Evolutionary conservation across 2,329 filamentous ascomycete genomes (phyloP), one percentile per base, ranked within the genome.

Genomic region (Kalmusia sp.): DNA sequence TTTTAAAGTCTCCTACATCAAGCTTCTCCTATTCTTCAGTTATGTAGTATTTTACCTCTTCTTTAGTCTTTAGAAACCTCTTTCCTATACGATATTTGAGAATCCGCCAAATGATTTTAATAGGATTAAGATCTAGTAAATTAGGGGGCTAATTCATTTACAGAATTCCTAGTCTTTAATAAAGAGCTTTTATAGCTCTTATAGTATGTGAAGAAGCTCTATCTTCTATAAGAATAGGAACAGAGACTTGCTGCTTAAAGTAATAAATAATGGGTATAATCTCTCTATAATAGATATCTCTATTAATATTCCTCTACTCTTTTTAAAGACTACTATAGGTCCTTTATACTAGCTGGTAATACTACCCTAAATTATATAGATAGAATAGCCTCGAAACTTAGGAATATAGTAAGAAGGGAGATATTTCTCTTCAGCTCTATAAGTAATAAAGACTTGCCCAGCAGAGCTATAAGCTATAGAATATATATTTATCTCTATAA

Each of bases 31-130:
- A 61, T 43, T 55, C 51, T 27, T 58, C 35, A 31, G 55, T 41
- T 51, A 51, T 33, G 38, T 39, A 58, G 30, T 55, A 52, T 45
- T 40, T 21, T 44, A 54, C 22, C 19, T 55, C 49, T 39, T 15
- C 45, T 21, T 44, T 38, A 12, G 52, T 52, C n/a, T 30, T 48
- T 9, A 52, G 52, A 33, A 25, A 40, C 24, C 48, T 49, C 40
- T 47, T 58, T 33, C 39, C 34, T 8, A 56, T 49, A 17, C 58
- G 43, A 24, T 56, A 37, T 43, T 56, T 58, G 14, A 61, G 39
- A 30, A 58, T 19, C 40, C 50, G 50, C 55, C 44, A 61, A 3
- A 61, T 31, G 44, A 57, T 59, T 39, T 61, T 52, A 19, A 59
- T 57, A 15, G 46, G 51, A 14, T 59, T 59, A 14, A 56, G 37